Evolutionary conservation across 331 rosid genomes (phyloP).

Genomic region (Acacia concinna): DNA sequence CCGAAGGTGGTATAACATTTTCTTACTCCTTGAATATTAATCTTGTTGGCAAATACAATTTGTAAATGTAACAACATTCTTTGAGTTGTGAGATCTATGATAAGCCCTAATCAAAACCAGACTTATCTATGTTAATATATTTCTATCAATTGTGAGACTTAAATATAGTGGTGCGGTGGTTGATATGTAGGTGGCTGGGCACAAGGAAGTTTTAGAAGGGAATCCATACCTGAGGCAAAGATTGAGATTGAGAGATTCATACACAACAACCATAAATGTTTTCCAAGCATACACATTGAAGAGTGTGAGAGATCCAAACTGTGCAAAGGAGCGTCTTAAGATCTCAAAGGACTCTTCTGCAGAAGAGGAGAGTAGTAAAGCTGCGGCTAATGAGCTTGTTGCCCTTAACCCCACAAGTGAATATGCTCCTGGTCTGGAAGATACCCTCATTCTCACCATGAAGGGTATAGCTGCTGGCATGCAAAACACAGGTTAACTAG

Average conservation of each 20-base stretch:
- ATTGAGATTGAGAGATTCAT: slow-evolving; percentile 76
- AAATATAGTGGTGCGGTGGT: neutral
- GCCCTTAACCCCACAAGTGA: slow-evolving; percentile 84
- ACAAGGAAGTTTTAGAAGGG: slow-evolving; percentile 86
- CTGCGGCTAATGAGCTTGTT: slow-evolving; percentile 81
- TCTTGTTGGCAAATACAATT: neutral
- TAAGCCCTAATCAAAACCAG: neutral
- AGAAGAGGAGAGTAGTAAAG: slow-evolving; percentile 61
- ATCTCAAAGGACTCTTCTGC: slow-evolving; percentile 34
- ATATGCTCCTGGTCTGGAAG: slow-evolving; percentile 93
- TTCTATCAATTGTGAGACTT: neutral
- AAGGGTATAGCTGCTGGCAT: slow-evolving; percentile 97
- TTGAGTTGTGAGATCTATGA: neutral
- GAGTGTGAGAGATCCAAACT: slow-evolving; percentile 75
- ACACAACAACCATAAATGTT: slow-evolving; percentile 83
- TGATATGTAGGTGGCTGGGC: slow-evolving; percentile 67
- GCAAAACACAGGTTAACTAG: slow-evolving; percentile 81
- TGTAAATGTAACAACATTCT: no score
- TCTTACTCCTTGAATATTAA: neutral
- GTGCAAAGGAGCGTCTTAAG: slow-evolving; percentile 58
- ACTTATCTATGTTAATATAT: neutral
- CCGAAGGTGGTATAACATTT: no score
- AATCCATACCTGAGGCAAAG: slow-evolving; percentile 86
- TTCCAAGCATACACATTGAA: slow-evolving; percentile 95
- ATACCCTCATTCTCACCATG: slow-evolving; percentile 94